These are phyloP conservation scores for Lonicera japonica DNA, from an alignment of 129 eudicot genomes.

Conservation along the genomic window DNA sequence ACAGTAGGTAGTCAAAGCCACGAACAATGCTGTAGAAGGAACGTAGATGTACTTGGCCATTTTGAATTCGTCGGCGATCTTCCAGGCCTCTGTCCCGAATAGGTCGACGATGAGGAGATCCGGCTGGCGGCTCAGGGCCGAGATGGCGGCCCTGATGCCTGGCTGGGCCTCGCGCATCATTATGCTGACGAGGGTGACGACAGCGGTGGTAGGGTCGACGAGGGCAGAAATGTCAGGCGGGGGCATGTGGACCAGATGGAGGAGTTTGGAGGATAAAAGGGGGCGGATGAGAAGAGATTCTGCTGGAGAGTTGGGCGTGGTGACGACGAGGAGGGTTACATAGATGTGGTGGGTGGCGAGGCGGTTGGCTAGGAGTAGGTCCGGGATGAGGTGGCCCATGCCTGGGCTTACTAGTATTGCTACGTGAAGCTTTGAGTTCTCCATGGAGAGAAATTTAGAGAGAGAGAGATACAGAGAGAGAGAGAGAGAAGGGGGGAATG, in stretches of 20 bases:
- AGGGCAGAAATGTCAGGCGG: conserved; percentile 41
- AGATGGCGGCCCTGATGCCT: conserved; percentile 26
- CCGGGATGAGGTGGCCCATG: conserved; percentile 28
- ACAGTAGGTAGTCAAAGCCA: conserved; percentile 27
- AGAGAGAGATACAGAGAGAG: not conserved
- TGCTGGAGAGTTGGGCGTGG: not conserved
- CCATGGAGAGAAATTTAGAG: conserved; percentile 2
- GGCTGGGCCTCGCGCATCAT: conserved; percentile 44
- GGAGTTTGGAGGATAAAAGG: not conserved
- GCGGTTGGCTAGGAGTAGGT: conserved; percentile 16
- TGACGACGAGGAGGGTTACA: conserved; percentile 20
- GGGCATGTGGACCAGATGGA: conserved; percentile 30
- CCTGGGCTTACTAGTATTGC: conserved; percentile 30
- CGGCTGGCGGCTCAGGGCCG: conserved; percentile 28
- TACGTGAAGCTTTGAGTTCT: conserved; percentile 9
- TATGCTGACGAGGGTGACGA: conserved; percentile 30
- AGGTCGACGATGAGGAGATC: conserved; percentile 39
- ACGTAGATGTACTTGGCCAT: conserved; percentile 43
- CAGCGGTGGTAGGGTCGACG: conserved; percentile 21
- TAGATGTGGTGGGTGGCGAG: conserved; percentile 16
- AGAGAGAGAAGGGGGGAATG: not conserved
- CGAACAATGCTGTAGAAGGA: conserved; percentile 43
- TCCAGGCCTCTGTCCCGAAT: conserved; percentile 29
- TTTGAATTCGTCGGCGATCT: conserved; percentile 42
- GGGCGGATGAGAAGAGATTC: conserved; percentile 9